These are phyloP conservation scores for Ophiognomonia clavigignenti-juglandacearum DNA, from an alignment of 2,329 filamentous ascomycete genomes.

Conservation along the genomic window DNA sequence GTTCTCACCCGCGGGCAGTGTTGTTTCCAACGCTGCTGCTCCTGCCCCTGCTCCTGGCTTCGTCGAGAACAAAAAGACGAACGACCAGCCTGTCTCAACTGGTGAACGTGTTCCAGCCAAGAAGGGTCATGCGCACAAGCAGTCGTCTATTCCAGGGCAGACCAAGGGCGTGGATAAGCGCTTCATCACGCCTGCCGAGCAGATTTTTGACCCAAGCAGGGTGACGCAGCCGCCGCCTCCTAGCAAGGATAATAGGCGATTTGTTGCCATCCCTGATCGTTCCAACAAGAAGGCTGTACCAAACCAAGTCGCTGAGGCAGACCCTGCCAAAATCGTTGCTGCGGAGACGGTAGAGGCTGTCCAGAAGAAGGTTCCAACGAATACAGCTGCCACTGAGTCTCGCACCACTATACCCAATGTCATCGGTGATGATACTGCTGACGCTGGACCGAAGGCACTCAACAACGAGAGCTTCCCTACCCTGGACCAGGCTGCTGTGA, in stretches of 20 bases:
- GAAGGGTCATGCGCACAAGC: constrained; percentile 6
- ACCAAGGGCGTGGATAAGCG: constrained; percentile 3
- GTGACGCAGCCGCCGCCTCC: constrained; percentile 10
- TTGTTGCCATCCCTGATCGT: not conserved
- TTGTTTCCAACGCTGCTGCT: not conserved
- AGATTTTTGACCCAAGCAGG: constrained; percentile 6
- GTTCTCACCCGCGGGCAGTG: not conserved
- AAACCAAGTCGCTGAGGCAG: not conserved
- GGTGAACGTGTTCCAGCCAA: not conserved
- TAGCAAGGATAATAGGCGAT: constrained; percentile 6
- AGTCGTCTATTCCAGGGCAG: constrained; percentile 6
- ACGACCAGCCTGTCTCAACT: not conserved
- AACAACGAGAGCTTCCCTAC: constrained; percentile 6
- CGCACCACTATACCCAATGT: no score
- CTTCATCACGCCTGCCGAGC: constrained; percentile 11
- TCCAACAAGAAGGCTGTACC: not conserved
- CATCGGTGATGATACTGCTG: not conserved
- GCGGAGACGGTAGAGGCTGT: not conserved
- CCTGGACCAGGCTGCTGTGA: constrained; percentile 1
- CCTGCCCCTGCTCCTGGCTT: not conserved
- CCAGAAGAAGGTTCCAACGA: no score
- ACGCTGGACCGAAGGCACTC: not conserved
- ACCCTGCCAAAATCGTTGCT: not conserved
- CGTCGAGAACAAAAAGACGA: not conserved
- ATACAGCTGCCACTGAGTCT: no score